Percentiles rank a stretch among this genome's conserved stretches.
Conservation (phyloP, 306 rosid genomes). For the Quercus gilva region DNA sequence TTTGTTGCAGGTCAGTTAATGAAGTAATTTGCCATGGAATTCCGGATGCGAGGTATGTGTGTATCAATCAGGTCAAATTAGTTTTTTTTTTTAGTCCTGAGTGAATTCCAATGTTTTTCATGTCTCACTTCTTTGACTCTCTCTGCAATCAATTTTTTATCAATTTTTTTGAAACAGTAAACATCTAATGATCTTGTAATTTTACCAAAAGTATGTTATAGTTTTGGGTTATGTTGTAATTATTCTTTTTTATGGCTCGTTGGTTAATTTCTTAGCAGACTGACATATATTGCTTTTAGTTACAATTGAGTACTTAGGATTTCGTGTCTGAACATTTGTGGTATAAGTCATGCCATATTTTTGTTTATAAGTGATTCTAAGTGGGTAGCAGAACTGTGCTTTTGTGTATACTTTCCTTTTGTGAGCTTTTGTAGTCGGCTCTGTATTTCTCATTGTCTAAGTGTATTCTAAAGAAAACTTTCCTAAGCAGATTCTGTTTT, state of each 20-base stretch:
- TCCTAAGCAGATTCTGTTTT: slow-evolving; percentile 16
- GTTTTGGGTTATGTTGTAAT: not conserved
- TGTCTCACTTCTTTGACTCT: not conserved
- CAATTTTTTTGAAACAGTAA: not conserved
- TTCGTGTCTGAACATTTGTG: not conserved
- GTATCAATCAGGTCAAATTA: not conserved
- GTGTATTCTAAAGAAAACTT: not conserved
- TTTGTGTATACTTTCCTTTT: not conserved
- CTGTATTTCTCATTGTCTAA: not conserved
- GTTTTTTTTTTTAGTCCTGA: not conserved
- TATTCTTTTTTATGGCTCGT: not conserved
- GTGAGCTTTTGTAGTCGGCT: not conserved
- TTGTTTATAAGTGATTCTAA: not conserved
- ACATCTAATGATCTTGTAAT: not conserved
- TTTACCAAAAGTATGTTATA: not conserved
- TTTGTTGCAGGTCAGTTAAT: slow-evolving; percentile 78
- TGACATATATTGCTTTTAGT: not conserved
- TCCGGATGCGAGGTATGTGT: slow-evolving; percentile 87
- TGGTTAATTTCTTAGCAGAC: not conserved
- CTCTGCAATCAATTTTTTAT: not conserved
- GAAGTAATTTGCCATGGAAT: slow-evolving; percentile 99
- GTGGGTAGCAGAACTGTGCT: not conserved
- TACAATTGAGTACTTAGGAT: not conserved
- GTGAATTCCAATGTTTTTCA: not conserved
- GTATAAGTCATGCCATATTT: not conserved